Evolutionary conservation across 2,329 filamentous ascomycete genomes (phyloP), one percentile per base, ranked within the genome.

Genomic region (Stemphylium beticola): DNA sequence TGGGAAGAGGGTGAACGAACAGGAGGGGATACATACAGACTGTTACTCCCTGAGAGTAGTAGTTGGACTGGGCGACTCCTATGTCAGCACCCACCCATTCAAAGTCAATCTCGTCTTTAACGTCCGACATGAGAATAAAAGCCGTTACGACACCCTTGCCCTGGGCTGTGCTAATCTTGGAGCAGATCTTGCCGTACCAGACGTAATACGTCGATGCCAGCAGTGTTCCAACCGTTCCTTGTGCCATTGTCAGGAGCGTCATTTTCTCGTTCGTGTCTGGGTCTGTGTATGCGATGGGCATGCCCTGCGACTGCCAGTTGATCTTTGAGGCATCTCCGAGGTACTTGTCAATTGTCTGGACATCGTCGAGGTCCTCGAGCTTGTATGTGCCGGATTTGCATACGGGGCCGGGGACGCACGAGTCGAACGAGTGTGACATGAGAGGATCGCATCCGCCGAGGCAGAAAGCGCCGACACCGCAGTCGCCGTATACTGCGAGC

Each of bases 101-200:
- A 74, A 92, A 98, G 79, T 99, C 95, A 69, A 99, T 96, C 78
- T 99, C 95, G 72, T 99, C 95, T 83, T 97, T 96, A 71, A 96
- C 90, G 70, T 98, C 93, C 32, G 90, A 93, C 76, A 97, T 86
- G 71, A 98, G 82, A 74, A 99, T 99, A 74, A 99, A 99, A 26
- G 92, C 93, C 2, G 92, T 96, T n/a, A 99, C 90, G 18, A 99
- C 95, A 82, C 95, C 95, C 40, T 82, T 79, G 53, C 92, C 93
- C 69, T 90, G 87, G 61, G 88, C 89, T 0, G 92, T 93, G 82
- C 92, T 95, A 76, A 98, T 81, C 52, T 81, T 90, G 49, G 91
- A 92, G 75, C 89, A 90, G 68, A 96, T 88, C 76, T 90, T 96
- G 72, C 95, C 95, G 76, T 98, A 99, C 95, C 95, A 98, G 78